Percentiles rank a stretch among this genome's conserved stretches.
Conservation (phyloP, 345 rosid species). For the Acer saccharum region DNA sequence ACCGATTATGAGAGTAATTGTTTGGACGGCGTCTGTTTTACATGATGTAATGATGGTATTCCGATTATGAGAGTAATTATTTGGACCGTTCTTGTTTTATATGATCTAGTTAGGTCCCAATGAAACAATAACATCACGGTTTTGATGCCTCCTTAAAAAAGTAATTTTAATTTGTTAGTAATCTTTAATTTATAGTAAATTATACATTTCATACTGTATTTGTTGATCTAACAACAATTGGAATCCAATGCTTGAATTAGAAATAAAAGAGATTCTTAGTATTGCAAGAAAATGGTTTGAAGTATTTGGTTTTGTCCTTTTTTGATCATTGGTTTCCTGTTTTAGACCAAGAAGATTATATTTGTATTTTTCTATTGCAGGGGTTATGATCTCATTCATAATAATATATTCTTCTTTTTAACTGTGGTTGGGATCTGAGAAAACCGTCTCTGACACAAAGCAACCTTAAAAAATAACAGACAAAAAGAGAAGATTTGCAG, state of each 20-base stretch:
- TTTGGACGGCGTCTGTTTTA: no score
- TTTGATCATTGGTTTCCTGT: conserved; percentile 35
- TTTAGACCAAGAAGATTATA: conserved; percentile 27
- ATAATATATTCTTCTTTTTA: conserved; percentile 17
- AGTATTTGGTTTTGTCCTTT: conserved; percentile 35
- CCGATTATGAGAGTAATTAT: no score
- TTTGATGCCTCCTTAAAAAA: no score
- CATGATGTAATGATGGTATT: no score
- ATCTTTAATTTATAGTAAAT: conserved; percentile 3
- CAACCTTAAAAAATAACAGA: conserved; percentile 8
- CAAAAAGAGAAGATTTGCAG: conserved; percentile 28
- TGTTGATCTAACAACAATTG: conserved; percentile 35
- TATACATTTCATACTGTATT: conserved; percentile 19
- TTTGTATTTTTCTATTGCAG: conserved; percentile 4
- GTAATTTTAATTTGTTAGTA: background rate
- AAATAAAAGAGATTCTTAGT: conserved; percentile 26
- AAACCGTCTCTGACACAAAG: conserved; percentile 24
- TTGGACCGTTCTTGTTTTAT: no score
- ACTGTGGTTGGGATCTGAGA: conserved; percentile 31
- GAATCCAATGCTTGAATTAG: conserved; percentile 40
- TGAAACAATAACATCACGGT: no score
- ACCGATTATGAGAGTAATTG: no score
- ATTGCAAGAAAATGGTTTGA: conserved; percentile 34
- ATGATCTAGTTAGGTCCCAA: background rate
- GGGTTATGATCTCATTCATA: conserved; percentile 3